A percentile compares a stretch with the other conserved stretches of the same genome.
phyloP scores from a whole-genome alignment of 2,329 filamentous ascomycete species.

The Trichocomaceae sp. region DNA sequence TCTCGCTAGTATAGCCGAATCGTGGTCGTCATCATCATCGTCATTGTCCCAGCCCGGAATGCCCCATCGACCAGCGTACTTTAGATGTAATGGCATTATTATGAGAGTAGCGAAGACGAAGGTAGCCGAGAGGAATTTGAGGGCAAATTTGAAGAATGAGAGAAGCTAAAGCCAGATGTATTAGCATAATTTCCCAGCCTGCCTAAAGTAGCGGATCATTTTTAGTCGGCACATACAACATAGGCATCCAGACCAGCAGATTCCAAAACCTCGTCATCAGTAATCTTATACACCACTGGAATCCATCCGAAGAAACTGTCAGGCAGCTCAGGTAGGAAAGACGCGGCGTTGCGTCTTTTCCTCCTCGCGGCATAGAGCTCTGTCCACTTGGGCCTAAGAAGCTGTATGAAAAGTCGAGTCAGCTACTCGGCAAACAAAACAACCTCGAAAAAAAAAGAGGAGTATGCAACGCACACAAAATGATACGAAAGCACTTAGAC shows the following conservation, averaged over 20 bases:
- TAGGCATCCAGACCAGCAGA: conserved; percentile 92
- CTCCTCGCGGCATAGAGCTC: conserved; percentile 84
- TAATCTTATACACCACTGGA: conserved; percentile 72
- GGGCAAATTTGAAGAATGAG: conserved; percentile 91
- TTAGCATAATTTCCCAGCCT: not conserved
- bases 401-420: conserved; percentile 42
- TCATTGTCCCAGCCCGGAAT: conserved; percentile 32
- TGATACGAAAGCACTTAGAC: conserved; percentile 38
- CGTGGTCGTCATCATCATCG: conserved; percentile 25
- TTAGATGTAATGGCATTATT: conserved; percentile 77
- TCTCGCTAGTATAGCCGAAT: not conserved
- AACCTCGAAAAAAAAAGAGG: not conserved
- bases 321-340: conserved; percentile 68
- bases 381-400: conserved; percentile 86
- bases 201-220: not conserved
- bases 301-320: conserved; percentile 92
- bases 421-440: not conserved
- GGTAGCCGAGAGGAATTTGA: conserved; percentile 71
- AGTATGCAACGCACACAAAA: conserved; percentile 36
- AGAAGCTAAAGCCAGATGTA: conserved; percentile 55
- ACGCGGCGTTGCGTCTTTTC: conserved; percentile 60
- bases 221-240: conserved; percentile 56
- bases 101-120: conserved; percentile 74
- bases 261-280: conserved; percentile 79
- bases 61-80: conserved; percentile 48